phyloP scores from a whole-genome alignment of 148 eudicot species.

The Fagopyrum esculentum region DNA sequence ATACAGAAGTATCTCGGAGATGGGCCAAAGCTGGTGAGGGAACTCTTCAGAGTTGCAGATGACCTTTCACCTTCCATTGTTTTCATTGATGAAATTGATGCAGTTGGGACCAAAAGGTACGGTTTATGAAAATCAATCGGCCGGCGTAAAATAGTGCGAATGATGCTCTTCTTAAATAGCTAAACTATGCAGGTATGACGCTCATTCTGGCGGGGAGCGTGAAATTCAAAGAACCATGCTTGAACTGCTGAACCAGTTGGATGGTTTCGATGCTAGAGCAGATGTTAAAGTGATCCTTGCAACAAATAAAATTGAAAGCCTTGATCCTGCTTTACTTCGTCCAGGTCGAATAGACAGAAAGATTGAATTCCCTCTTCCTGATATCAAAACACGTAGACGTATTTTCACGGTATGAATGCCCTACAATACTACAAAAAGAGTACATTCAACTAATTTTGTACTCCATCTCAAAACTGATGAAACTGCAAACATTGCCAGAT shows the following conservation, averaged over 20 bases:
- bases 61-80: constrained; percentile 97
- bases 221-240: constrained; percentile 99
- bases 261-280: constrained; percentile 94
- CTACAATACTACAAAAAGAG: not conserved
- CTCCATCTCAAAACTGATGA: not conserved
- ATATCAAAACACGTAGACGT: constrained; percentile 90
- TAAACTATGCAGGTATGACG: constrained; percentile 65
- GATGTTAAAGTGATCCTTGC: constrained; percentile 98
- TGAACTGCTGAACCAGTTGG: constrained; percentile 89
- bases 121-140: not conserved
- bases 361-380: constrained; percentile 96
- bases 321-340: constrained; percentile 93
- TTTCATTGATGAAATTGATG: constrained; percentile 96
- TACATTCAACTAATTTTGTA: not conserved
- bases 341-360: constrained; percentile 96
- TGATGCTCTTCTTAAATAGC: not conserved
- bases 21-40: constrained; percentile 93
- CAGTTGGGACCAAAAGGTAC: constrained; percentile 93
- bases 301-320: constrained; percentile 84
- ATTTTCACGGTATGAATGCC: constrained; percentile 60
- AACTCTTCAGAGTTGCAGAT: constrained; percentile 96
- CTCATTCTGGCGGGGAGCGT: constrained; percentile 98
- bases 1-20: constrained; percentile 95
- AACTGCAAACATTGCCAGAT: constrained; percentile 35
- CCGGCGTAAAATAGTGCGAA: not conserved